Evolutionary conservation across 768 basidiomycete genomes (phyloP), one percentile per base, ranked within the genome.

Genomic region (Asterophora parasitica): DNA sequence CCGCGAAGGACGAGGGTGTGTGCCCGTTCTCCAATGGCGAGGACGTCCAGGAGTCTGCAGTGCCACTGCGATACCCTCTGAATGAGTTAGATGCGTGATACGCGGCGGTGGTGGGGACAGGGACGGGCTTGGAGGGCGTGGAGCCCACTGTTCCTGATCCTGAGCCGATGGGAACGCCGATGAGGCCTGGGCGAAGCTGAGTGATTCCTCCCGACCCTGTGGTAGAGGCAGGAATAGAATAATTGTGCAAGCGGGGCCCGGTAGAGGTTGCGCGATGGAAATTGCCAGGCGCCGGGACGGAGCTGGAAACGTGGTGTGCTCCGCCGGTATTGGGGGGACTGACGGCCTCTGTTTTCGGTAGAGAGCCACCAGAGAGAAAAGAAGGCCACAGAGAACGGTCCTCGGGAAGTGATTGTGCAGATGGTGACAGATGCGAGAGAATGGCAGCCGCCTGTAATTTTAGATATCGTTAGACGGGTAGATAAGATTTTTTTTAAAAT

Each of bases 341-440:
- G 45, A 45, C 45, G 36, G 49, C 52, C 12, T 72, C 68, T 10
- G 76, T 79, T 34, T 72, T 76, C 17, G 83, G 85, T 9, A 89
- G 67, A 11, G 75, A 66, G 1, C 87, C 86, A 7, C 84, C 84
- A 1, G 84, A 85, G 26, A 91, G 72, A 65, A 84, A 90, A 28
- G 81, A 82, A 0, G 92, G 91, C 90, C 95, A 97, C 38, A 93
- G 78, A 1, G 88, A 89, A 52, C 94, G 87, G 63, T 97, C 95
- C 48, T 93, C 92, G 0, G 95, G 96, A 2, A 99, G 74, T 6
- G 90, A 91, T 8, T 77, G 72, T 2, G 79, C 74, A 3, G 71
- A 68, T 0, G 88, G 84, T 4, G 83, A 81, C 49, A 95, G 74
- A 63, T 92, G 92, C 4, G 89, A 89, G 37, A 99, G 79, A 52